phyloP scores from a whole-genome alignment of 805 yeast species.

The Candida sithepensis region DNA sequence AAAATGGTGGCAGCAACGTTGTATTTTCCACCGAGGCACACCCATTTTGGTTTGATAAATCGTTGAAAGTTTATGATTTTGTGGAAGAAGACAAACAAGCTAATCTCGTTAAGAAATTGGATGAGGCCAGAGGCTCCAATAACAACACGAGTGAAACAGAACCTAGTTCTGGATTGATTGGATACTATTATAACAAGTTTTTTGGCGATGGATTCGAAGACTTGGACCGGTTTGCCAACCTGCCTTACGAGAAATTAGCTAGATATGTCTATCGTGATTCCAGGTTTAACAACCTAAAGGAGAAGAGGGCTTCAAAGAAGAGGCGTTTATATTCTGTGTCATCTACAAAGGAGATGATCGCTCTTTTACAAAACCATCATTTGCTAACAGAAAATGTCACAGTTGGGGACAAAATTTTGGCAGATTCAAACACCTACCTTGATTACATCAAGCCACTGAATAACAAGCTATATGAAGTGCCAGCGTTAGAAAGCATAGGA shows the following conservation, averaged over 20 bases:
- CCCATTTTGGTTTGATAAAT: slow-evolving; percentile 68
- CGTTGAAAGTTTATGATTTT: slow-evolving; percentile 21
- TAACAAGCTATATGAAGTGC: neutral
- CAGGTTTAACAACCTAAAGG: neutral
- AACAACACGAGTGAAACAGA: neutral
- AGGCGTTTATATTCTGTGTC: neutral
- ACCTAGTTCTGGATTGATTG: neutral
- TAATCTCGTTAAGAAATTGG: slow-evolving; percentile 10
- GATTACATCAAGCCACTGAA: slow-evolving; percentile 7
- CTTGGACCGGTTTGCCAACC: neutral
- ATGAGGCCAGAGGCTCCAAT: neutral
- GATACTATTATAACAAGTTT: neutral
- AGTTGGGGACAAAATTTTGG: slow-evolving; percentile 4
- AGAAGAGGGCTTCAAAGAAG: neutral
- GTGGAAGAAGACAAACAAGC: slow-evolving; percentile 22
- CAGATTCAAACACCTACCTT: slow-evolving; percentile 8
- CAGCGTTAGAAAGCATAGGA: slow-evolving; percentile 2
- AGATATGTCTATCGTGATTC: neutral
- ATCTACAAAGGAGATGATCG: neutral
- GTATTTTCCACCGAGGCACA: slow-evolving; percentile 89
- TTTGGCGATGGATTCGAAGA: slow-evolving; percentile 1
- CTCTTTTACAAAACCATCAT: slow-evolving; percentile 3
- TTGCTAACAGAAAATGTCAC: neutral
- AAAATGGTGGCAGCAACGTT: slow-evolving; percentile 30
- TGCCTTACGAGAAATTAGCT: neutral